These are phyloP conservation scores for Phytophthora tubulina DNA, from an alignment of 352 stramenopile species.

Conservation along the genomic window DNA sequence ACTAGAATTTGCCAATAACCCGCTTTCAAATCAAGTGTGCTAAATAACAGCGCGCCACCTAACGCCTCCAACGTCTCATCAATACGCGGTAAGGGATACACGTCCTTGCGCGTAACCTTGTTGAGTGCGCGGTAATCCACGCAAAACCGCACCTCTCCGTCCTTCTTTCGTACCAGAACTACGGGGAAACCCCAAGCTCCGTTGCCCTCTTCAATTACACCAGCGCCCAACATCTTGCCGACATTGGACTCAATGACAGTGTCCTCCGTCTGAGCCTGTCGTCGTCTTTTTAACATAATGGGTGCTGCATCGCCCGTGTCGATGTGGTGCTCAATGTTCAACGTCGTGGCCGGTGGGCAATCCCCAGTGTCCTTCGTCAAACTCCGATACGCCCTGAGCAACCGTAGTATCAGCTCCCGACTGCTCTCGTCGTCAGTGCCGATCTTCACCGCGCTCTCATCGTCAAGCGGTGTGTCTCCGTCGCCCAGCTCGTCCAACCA, in stretches of 20 bases:
- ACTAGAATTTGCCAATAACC: not conserved
- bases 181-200: conserved; percentile 1
- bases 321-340: no score
- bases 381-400: no score
- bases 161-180: not conserved
- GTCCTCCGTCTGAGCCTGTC: no score
- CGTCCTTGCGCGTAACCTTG: not conserved
- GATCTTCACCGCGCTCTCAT: no score
- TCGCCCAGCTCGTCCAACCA: not conserved
- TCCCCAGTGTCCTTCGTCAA: no score
- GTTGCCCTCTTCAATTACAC: not conserved
- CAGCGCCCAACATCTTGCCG: not conserved
- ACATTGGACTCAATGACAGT: no score
- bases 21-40: not conserved
- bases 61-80: not conserved
- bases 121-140: conserved; percentile 1
- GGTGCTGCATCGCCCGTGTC: no score
- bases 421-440: not conserved
- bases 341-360: no score
- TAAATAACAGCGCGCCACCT: not conserved
- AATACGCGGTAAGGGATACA: not conserved
- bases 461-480: no score
- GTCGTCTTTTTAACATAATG: no score
- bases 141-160: not conserved
- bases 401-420: not conserved